Conservation (phyloP, 2,329 filamentous ascomycete genomes). For the Colletotrichum eleusines region DNA sequence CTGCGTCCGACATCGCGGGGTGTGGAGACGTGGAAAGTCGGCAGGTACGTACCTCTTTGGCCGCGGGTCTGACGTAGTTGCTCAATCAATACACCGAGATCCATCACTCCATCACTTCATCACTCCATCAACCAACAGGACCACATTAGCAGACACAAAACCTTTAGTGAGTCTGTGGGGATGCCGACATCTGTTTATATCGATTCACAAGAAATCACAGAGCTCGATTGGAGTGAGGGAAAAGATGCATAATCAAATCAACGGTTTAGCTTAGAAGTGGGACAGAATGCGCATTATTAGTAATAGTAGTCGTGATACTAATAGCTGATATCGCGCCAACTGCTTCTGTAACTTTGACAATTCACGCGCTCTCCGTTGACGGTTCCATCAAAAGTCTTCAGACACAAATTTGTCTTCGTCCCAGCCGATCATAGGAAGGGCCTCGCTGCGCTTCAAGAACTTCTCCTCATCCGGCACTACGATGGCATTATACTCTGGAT, state of each 20-base stretch:
- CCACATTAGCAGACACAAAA: not conserved
- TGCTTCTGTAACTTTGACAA: not conserved
- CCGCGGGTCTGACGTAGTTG: slow-evolving; percentile 22
- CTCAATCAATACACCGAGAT: slow-evolving; percentile 13
- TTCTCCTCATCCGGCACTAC: not conserved
- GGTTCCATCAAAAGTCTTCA: not conserved
- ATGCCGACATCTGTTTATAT: too few species aligned
- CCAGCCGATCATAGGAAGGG: not conserved
- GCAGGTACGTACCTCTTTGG: slow-evolving; percentile 17
- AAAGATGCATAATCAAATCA: too few species aligned
- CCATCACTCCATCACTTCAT: too few species aligned
- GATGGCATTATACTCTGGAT: not conserved
- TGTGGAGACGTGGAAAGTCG: slow-evolving; percentile 23
- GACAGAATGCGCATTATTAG: too few species aligned
- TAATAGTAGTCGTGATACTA: too few species aligned
- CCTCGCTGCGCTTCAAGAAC: not conserved
- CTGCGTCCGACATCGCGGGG: slow-evolving; percentile 40
- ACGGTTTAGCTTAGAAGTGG: too few species aligned
- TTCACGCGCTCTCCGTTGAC: not conserved
- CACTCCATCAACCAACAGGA: not conserved
- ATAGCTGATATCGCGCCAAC: too few species aligned
- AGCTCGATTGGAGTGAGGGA: too few species aligned
- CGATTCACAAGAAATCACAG: too few species aligned
- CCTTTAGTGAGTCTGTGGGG: not conserved
- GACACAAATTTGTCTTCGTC: not conserved